Base-by-base conservation (phyloP, 2,329 filamentous ascomycete genomes). In the Claviceps pazoutovae region DNA sequence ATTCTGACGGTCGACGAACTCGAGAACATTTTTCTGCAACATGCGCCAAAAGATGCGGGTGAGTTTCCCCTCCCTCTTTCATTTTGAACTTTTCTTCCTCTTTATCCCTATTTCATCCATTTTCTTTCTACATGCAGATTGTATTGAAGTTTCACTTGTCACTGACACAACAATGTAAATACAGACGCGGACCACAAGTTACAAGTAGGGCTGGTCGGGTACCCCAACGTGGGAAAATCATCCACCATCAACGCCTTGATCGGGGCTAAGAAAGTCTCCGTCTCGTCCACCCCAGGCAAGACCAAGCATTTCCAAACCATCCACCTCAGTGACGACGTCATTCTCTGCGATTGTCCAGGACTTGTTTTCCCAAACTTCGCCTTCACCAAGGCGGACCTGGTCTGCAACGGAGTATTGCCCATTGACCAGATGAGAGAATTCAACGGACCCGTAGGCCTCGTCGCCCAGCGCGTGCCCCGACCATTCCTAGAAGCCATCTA, bases 281-380 rank as follows among this genome's bases (percentile, higher is more conserved):
- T 98, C 41, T 98, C 93, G 16, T 85, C 91, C 14, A 98, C 93
- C 1, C 93, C 93, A 4, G 93, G 93, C 66, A 98, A 98, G 73
- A 98, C 93, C 14, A 98, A 98, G 73, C 93, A 98, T 63, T 98
- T 98, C 73, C 93, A 98, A 68, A 98, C 93, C 1, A 93, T 98
- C 54, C 90, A 96, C 65, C 80, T 98, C 36, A 93, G 86, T 54
- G 86, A 93, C 1, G 81, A 83, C 54, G 88, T 98, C 56, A 79
- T 97, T 46, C 79, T 98, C 6, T 97, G 93, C 69, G 93, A 98
- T 82, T 98, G 93, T 64, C 93, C 93, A 9, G 93, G 93, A 83
- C 83, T 98, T 19, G 94, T 98, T 1, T 97, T 98, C 67, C 90
- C 93, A 61, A 97, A 97, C 70, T 98, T 97, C 61, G 91, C 93